Evolutionary conservation across 495 filamentous ascomycete species (phyloP).

Genomic region (Podospora fimiseda): DNA sequence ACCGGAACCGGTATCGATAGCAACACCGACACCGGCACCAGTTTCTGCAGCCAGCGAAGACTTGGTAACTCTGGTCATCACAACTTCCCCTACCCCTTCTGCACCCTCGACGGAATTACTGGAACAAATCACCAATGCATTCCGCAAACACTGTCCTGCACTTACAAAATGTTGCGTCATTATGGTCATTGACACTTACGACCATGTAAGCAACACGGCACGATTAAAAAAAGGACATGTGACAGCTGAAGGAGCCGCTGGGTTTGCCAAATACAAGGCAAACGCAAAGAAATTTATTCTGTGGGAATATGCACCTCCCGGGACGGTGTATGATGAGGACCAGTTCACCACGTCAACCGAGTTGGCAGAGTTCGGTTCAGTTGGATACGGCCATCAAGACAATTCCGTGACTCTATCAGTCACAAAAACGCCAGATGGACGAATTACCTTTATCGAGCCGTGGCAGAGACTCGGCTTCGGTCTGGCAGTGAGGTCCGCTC

Average conservation of each 20-base stretch:
- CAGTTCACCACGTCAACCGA: slow-evolving; percentile 14
- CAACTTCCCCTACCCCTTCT: slow-evolving; percentile 44
- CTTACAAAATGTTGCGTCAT: slow-evolving; percentile 33
- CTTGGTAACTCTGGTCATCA: slow-evolving; percentile 40
- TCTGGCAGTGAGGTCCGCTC: slow-evolving; percentile 37
- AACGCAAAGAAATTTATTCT: slow-evolving; percentile 36
- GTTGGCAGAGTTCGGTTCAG: slow-evolving; percentile 38
- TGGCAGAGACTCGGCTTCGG: slow-evolving; percentile 39
- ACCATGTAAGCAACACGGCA: slow-evolving; percentile 29
- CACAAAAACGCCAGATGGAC: slow-evolving; percentile 26
- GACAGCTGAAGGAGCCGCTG: slow-evolving; percentile 31
- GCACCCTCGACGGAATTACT: slow-evolving; percentile 41
- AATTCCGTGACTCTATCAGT: slow-evolving; percentile 33
- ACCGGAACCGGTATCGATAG: too few species aligned
- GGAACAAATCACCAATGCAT: slow-evolving; percentile 31
- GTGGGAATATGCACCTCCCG: slow-evolving; percentile 15
- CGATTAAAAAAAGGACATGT: slow-evolving; percentile 43
- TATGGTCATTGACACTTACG: slow-evolving; percentile 42
- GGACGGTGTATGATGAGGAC: not conserved
- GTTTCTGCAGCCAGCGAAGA: slow-evolving; percentile 7
- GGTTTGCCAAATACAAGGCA: slow-evolving; percentile 33
- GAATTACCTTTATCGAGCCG: slow-evolving; percentile 39
- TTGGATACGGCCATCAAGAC: slow-evolving; percentile 21
- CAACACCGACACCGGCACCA: slow-evolving; percentile 1
- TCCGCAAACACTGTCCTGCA: slow-evolving; percentile 29